phyloP scores from a whole-genome alignment of 306 rosid species.

The Cajanus cajan region DNA sequence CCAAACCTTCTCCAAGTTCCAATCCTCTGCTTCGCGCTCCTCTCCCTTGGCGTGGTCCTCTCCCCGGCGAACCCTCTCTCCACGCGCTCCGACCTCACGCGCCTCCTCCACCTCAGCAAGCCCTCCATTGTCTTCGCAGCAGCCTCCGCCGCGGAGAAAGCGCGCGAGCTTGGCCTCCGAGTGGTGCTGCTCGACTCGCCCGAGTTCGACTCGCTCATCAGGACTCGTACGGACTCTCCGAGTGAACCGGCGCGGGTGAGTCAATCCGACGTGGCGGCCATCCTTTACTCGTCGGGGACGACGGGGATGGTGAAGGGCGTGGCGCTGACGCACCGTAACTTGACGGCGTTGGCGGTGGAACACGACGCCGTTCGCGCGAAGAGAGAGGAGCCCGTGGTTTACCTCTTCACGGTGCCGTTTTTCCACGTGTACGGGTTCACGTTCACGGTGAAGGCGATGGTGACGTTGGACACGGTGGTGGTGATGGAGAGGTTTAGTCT shows the following conservation, averaged over 20 bases:
- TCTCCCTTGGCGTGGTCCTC: slow-evolving; percentile 53
- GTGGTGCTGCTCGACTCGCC: slow-evolving; percentile 46
- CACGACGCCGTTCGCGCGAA: slow-evolving; percentile 2
- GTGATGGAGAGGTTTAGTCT: slow-evolving; percentile 44
- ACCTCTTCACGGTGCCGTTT: slow-evolving; percentile 40
- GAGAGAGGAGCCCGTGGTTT: slow-evolving; percentile 37
- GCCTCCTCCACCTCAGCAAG: slow-evolving; percentile 27
- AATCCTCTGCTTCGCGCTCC: slow-evolving; percentile 60
- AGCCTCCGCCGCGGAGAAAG: slow-evolving; percentile 20
- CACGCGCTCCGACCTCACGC: slow-evolving; percentile 43
- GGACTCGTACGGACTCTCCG: no score
- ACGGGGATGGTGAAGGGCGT: slow-evolving; percentile 63
- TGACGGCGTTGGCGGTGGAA: slow-evolving; percentile 23
- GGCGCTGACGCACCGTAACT: slow-evolving; percentile 50
- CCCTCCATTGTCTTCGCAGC: slow-evolving; percentile 45
- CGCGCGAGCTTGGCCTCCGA: background rate
- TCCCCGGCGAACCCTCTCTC: slow-evolving; percentile 53
- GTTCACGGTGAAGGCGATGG: slow-evolving; percentile 30
- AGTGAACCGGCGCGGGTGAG: slow-evolving; percentile 24
- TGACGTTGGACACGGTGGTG: slow-evolving; percentile 43
- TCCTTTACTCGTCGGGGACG: slow-evolving; percentile 61
- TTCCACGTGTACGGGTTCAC: slow-evolving; percentile 56
- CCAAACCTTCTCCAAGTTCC: slow-evolving; percentile 42
- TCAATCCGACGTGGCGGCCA: slow-evolving; percentile 51
- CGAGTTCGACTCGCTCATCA: slow-evolving; percentile 47